Conservation (phyloP, 495 filamentous ascomycete species). For the Pyrenula aspistea region DNA sequence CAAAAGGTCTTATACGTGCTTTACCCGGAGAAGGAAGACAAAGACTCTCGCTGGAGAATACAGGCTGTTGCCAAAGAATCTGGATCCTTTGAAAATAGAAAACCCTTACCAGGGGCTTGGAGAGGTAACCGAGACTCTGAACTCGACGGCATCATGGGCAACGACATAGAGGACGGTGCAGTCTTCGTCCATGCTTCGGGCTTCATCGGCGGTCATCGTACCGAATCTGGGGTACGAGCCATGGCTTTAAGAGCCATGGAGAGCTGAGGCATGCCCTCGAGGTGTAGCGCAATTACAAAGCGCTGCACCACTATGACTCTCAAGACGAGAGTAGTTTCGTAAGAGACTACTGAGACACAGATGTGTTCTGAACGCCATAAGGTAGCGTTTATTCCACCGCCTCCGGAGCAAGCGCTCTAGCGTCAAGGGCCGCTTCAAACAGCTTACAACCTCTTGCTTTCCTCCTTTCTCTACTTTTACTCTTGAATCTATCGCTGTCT, state of each 20-base stretch:
- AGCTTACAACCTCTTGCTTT: no score
- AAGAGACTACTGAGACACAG: no score
- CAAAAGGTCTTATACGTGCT: constrained; percentile 70
- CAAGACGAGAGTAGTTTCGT: no score
- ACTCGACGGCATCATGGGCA: constrained; percentile 59
- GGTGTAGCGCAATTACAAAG: no score
- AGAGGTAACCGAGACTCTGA: constrained; percentile 77
- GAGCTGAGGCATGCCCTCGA: no score
- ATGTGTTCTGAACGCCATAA: no score
- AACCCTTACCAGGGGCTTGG: constrained; percentile 83
- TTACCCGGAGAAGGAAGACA: constrained; percentile 65
- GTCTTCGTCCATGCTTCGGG: constrained; percentile 91
- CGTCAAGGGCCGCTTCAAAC: no score
- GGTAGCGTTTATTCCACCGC: no score
- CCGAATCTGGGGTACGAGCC: constrained; percentile 72
- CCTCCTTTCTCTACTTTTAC: no score
- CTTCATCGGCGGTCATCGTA: constrained; percentile 92
- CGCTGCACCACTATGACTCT: no score
- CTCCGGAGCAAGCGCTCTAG: no score
- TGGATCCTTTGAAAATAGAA: constrained; percentile 80
- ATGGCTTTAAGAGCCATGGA: constrained; percentile 71
- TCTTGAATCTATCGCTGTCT: no score
- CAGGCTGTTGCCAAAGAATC: constrained; percentile 72
- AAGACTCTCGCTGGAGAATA: constrained; percentile 77
- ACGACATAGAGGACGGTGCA: constrained; percentile 51